Percentiles rank a stretch among this genome's conserved stretches.
Conservation (phyloP, 179 eudicot species). For the Silene coronaria region DNA sequence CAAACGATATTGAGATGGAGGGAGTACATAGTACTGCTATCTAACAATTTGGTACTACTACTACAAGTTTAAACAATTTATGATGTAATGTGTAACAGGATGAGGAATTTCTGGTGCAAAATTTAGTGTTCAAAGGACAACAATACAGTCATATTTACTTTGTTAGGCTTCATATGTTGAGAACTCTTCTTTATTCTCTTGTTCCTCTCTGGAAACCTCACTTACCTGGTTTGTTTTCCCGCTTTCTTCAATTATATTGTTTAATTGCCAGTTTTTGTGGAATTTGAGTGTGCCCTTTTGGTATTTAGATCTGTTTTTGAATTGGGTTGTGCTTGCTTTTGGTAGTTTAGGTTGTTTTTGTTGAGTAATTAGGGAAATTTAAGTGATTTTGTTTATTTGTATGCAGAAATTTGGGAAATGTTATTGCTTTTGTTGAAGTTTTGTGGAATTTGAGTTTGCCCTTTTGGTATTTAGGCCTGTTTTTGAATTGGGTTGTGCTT, state of each 20-base stretch:
- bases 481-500: slow-evolving; percentile 9
- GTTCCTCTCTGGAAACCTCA: slow-evolving; percentile 83
- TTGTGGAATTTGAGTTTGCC: not conserved
- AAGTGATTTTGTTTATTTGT: not conserved
- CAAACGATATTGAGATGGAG: too few relatives aligned
- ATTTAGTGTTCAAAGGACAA: slow-evolving; percentile 77
- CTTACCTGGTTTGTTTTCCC: slow-evolving; percentile 51
- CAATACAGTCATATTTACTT: slow-evolving; percentile 95
- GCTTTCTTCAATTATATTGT: too few relatives aligned
- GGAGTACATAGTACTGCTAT: too few relatives aligned
- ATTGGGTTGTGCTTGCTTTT: slow-evolving; percentile 15
- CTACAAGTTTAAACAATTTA: too few relatives aligned
- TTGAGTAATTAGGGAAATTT: not conserved
- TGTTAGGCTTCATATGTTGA: slow-evolving; percentile 66
- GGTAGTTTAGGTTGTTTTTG: not conserved
- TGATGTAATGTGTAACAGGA: slow-evolving; percentile 39
- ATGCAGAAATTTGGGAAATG: not conserved
- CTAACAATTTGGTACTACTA: too few relatives aligned
- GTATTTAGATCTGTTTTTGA: slow-evolving; percentile 3
- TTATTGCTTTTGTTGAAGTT: not conserved
- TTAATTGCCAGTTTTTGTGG: not conserved
- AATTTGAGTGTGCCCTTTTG: not conserved
- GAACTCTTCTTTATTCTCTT: slow-evolving; percentile 77
- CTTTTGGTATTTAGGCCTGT: not conserved
- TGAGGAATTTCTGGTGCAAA: slow-evolving; percentile 52